phyloP scores from a whole-genome alignment of 2,329 filamentous ascomycete genomes.

The Epichloe sylvatica region DNA sequence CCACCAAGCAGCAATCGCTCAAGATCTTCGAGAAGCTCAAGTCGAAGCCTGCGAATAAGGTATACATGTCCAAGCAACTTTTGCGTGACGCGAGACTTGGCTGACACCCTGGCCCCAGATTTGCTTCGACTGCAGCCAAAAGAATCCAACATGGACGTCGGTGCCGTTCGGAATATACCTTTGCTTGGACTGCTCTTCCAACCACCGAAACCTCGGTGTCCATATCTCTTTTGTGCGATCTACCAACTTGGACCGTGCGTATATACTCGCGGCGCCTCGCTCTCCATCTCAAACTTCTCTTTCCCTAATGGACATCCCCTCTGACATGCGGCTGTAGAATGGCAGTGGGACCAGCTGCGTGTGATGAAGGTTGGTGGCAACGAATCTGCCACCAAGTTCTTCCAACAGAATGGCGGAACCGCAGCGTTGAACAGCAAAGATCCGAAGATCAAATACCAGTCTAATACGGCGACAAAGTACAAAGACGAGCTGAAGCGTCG shows the following conservation, averaged over 20 bases:
- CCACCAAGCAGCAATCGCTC: constrained; percentile 87
- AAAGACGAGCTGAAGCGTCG: constrained; percentile 90
- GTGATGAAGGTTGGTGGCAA: constrained; percentile 98
- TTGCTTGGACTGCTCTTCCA: constrained; percentile 92
- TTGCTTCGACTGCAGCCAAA: constrained; percentile 96
- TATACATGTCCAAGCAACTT: constrained; percentile 22
- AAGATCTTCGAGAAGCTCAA: constrained; percentile 98
- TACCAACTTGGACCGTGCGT: constrained; percentile 92
- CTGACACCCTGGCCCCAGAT: constrained; percentile 39
- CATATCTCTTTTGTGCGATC: constrained; percentile 99
- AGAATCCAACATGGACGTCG: constrained; percentile 97
- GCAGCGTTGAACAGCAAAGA: constrained; percentile 94
- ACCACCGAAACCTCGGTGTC: constrained; percentile 93
- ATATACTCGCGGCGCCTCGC: background rate
- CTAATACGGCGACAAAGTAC: constrained; percentile 85
- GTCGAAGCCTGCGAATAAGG: constrained; percentile 88
- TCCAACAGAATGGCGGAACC: constrained; percentile 89
- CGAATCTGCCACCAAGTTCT: constrained; percentile 95
- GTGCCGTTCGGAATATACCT: constrained; percentile 96
- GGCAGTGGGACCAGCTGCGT: constrained; percentile 98
- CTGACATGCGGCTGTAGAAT: constrained; percentile 40
- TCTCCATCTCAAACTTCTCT: too few species aligned
- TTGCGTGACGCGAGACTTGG: background rate
- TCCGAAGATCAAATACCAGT: constrained; percentile 91
- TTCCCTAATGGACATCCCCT: too few species aligned